These are phyloP conservation scores for Monilinia vaccinii-corymbosi DNA, from an alignment of 2,329 filamentous ascomycete genomes.

Conservation along the genomic window DNA sequence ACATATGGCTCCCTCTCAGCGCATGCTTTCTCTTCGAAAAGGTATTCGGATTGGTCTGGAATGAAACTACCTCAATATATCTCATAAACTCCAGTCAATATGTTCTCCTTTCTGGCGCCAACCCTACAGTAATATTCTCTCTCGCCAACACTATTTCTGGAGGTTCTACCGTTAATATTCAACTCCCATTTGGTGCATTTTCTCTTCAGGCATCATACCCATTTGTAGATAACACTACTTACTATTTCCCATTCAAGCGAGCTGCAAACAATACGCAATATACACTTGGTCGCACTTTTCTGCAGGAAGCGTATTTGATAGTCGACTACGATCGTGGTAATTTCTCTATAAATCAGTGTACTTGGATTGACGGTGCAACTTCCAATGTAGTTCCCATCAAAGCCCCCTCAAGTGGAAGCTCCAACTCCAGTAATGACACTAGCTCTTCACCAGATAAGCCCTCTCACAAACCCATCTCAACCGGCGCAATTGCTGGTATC, in stretches of 20 bases:
- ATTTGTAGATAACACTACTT: slow-evolving; percentile 17
- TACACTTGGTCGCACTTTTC: slow-evolving; percentile 32
- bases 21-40: slow-evolving; percentile 31
- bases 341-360: slow-evolving; percentile 33
- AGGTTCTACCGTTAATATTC: slow-evolving; percentile 26
- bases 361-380: slow-evolving; percentile 28
- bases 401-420: not conserved
- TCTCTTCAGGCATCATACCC: slow-evolving; percentile 31
- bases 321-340: slow-evolving; percentile 33
- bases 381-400: slow-evolving; percentile 8
- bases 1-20: slow-evolving; percentile 32
- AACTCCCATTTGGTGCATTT: slow-evolving; percentile 32
- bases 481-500: not conserved
- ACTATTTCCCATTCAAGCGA: slow-evolving; percentile 33
- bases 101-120: slow-evolving; percentile 20
- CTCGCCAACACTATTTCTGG: slow-evolving; percentile 26
- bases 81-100: slow-evolving; percentile 26
- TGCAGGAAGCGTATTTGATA: slow-evolving; percentile 32
- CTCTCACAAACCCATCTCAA: not conserved
- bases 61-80: slow-evolving; percentile 31
- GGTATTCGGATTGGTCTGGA: slow-evolving; percentile 31
- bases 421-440: not conserved
- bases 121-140: slow-evolving; percentile 31
- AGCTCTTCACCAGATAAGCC: not conserved
- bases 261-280: slow-evolving; percentile 30